Evolutionary conservation across 352 stramenopile genomes (phyloP).

Genomic region (Pythium periplocum): DNA sequence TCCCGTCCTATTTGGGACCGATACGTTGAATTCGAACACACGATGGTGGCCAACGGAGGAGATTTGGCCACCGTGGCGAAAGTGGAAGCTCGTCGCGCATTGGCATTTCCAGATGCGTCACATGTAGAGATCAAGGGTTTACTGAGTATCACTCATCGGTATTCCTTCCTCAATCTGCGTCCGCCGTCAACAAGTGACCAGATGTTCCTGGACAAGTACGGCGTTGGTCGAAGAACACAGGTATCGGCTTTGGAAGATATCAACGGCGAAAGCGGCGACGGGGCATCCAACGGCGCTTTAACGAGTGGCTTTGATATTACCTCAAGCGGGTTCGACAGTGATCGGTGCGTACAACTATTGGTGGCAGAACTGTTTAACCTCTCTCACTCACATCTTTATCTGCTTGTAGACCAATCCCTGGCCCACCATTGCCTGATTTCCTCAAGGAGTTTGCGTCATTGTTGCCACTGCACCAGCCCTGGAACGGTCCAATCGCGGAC

Average conservation of each 20-base stretch:
- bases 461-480: slow-evolving; percentile 74
- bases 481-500: slow-evolving; percentile 83
- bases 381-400: background rate
- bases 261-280: slow-evolving; percentile 10
- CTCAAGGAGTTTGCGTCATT: slow-evolving; percentile 80
- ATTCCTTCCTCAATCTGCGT: slow-evolving; percentile 74
- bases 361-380: no score
- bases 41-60: slow-evolving; percentile 77
- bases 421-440: slow-evolving; percentile 77
- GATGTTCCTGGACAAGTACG: slow-evolving; percentile 81
- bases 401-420: slow-evolving; percentile 48
- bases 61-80: slow-evolving; percentile 81
- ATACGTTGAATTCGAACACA: slow-evolving; percentile 85
- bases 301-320: no score
- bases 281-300: slow-evolving; percentile 1
- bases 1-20: slow-evolving; percentile 83
- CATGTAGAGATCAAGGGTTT: slow-evolving; percentile 82
- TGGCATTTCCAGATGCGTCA: slow-evolving; percentile 69
- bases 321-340: slow-evolving; percentile 7
- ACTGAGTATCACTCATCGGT: slow-evolving; percentile 71
- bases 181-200: slow-evolving; percentile 54
- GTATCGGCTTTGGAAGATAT: background rate
- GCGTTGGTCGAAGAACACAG: slow-evolving; percentile 19
- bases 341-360: background rate
- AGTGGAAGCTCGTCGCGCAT: slow-evolving; percentile 68